phyloP scores from a whole-genome alignment of 805 yeast species.

The Candida parachauliodes region DNA sequence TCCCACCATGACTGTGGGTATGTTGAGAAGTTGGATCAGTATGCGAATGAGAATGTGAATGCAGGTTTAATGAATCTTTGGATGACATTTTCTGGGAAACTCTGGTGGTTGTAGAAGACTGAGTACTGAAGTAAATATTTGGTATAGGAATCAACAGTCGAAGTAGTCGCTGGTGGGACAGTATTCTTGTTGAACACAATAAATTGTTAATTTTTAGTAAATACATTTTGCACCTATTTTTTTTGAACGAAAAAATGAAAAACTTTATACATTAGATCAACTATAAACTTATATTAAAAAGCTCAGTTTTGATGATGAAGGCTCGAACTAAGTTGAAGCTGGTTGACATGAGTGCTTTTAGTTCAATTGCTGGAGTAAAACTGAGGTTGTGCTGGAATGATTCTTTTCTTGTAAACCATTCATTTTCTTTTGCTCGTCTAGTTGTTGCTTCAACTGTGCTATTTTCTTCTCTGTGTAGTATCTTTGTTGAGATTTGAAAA shows the following conservation, averaged over 20 bases:
- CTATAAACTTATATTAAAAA: no score
- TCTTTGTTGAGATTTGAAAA: conserved; percentile 40
- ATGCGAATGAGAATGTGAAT: conserved; percentile 3
- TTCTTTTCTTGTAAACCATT: no score
- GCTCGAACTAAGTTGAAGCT: no score
- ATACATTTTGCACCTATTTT: neutral
- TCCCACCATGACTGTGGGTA: conserved; percentile 16
- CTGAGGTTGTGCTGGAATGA: no score
- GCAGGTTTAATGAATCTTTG: neutral
- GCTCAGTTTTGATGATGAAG: no score
- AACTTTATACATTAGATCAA: neutral
- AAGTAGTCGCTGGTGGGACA: neutral
- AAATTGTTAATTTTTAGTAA: conserved; percentile 2
- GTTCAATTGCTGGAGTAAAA: no score
- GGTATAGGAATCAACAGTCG: neutral
- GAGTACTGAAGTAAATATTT: neutral
- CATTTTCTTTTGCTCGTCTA: neutral
- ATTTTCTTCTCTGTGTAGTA: conserved; percentile 16
- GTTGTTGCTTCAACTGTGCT: conserved; percentile 8
- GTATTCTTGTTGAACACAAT: neutral
- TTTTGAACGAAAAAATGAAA: no score
- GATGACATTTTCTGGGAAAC: neutral
- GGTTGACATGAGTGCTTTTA: no score
- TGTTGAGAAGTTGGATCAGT: conserved; percentile 3
- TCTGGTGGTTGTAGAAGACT: neutral